These are phyloP conservation scores for Brettanomyces bruxellensis DNA, from an alignment of 805 yeast species.

Conservation along the genomic window DNA sequence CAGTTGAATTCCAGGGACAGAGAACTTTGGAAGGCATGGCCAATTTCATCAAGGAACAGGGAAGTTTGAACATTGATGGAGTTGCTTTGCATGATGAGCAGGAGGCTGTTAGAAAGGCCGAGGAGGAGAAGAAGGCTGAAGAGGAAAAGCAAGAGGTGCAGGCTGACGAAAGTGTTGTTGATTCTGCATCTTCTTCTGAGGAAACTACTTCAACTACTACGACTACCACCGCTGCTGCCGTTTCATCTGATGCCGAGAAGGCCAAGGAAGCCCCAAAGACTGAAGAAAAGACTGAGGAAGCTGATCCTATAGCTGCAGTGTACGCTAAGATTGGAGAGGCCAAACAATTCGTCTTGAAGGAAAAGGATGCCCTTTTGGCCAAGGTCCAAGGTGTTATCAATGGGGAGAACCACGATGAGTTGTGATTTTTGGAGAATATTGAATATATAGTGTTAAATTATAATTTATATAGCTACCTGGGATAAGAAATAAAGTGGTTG, in stretches of 20 bases:
- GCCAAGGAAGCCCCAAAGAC: background rate
- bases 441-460: background rate
- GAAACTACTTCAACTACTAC: background rate
- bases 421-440: constrained; percentile 2
- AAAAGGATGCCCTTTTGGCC: constrained; percentile 18
- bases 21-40: constrained; percentile 70
- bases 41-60: constrained; percentile 61
- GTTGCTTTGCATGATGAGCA: constrained; percentile 19
- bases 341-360: constrained; percentile 68
- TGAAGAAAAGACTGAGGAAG: background rate
- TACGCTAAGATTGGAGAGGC: constrained; percentile 39
- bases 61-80: constrained; percentile 56
- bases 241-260: background rate
- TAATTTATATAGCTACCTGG: background rate
- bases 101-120: constrained; percentile 10
- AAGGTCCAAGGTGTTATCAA: background rate
- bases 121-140: constrained; percentile 21
- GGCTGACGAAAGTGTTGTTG: background rate
- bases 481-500: background rate
- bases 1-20: constrained; percentile 55
- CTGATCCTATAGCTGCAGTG: too few species aligned
- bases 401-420: constrained; percentile 11
- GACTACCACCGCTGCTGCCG: background rate
- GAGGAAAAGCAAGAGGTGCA: constrained; percentile 6
- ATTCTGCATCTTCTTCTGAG: background rate